Evolutionary conservation across 2,329 filamentous ascomycete species (phyloP).

Genomic region (Talaromyces sp.): DNA sequence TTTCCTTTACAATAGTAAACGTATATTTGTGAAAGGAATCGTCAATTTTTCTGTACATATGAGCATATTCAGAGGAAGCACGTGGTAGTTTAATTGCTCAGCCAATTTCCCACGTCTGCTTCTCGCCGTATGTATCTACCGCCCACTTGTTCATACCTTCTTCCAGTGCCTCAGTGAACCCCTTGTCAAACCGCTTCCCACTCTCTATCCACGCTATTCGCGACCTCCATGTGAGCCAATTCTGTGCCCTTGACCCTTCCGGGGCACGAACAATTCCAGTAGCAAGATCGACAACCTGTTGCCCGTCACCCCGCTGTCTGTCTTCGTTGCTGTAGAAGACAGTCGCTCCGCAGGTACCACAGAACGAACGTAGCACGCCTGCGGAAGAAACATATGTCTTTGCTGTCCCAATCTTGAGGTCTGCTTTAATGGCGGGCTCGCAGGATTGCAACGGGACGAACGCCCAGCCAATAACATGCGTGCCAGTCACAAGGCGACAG

Average conservation of each 20-base stretch:
- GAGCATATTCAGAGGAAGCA: no score
- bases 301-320: constrained; percentile 21
- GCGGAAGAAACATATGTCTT: constrained; percentile 39
- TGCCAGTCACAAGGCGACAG: constrained; percentile 42
- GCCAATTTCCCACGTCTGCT: no score
- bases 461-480: constrained; percentile 42
- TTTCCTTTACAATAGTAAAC: no score
- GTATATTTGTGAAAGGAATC: no score
- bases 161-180: not conserved
- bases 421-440: constrained; percentile 23
- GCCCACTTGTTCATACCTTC: not conserved
- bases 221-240: constrained; percentile 45
- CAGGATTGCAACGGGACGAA: constrained; percentile 39
- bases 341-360: constrained; percentile 45
- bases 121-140: not conserved
- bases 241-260: constrained; percentile 40
- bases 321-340: constrained; percentile 40
- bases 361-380: constrained; percentile 42
- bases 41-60: no score
- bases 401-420: constrained; percentile 35
- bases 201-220: constrained; percentile 24
- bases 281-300: constrained; percentile 40
- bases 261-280: constrained; percentile 40
- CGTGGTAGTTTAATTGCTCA: no score
- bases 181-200: constrained; percentile 23